These are phyloP conservation scores for Tylopilus vinaceipallidus DNA, from an alignment of 768 basidiomycete genomes.

Conservation along the genomic window DNA sequence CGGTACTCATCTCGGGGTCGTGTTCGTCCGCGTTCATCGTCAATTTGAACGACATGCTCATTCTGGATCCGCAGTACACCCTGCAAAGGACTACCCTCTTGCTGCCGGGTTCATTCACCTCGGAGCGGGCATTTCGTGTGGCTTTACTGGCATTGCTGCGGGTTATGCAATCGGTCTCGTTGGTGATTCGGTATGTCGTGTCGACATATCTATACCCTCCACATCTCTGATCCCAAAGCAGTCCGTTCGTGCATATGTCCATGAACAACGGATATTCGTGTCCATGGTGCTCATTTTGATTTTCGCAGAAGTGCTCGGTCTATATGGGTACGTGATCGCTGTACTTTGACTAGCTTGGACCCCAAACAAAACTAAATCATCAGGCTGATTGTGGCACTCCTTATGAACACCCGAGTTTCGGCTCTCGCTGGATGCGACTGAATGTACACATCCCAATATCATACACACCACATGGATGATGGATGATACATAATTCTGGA, in stretches of 20 bases:
- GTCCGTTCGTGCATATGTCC: constrained; percentile 90
- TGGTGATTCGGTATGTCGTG: constrained; percentile 78
- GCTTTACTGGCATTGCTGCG: constrained; percentile 87
- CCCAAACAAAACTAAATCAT: not conserved
- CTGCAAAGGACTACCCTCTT: constrained; percentile 68
- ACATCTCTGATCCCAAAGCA: constrained; percentile 29
- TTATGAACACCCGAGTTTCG: constrained; percentile 81
- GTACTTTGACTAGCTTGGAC: not conserved
- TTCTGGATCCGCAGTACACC: constrained; percentile 47
- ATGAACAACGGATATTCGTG: constrained; percentile 90
- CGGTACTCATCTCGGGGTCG: constrained; percentile 82
- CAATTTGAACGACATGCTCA: constrained; percentile 7
- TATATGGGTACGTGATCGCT: constrained; percentile 71
- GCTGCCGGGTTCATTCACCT: constrained; percentile 91
- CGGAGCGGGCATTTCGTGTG: constrained; percentile 88
- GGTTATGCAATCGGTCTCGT: constrained; percentile 94
- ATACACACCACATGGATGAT: constrained; percentile 17
- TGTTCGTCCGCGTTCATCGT: constrained; percentile 42
- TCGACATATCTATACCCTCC: not conserved
- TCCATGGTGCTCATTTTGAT: constrained; percentile 96
- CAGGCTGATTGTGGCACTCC: constrained; percentile 83
- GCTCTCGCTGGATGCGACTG: constrained; percentile 31
- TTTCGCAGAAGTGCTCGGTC: constrained; percentile 86
- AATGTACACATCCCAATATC: constrained; percentile 6
- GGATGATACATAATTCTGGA: constrained; percentile 7